Percentiles rank a stretch among this genome's conserved stretches.
Conservation (phyloP, 139 green algal species). For the Tetradesmus lagerheimii region DNA sequence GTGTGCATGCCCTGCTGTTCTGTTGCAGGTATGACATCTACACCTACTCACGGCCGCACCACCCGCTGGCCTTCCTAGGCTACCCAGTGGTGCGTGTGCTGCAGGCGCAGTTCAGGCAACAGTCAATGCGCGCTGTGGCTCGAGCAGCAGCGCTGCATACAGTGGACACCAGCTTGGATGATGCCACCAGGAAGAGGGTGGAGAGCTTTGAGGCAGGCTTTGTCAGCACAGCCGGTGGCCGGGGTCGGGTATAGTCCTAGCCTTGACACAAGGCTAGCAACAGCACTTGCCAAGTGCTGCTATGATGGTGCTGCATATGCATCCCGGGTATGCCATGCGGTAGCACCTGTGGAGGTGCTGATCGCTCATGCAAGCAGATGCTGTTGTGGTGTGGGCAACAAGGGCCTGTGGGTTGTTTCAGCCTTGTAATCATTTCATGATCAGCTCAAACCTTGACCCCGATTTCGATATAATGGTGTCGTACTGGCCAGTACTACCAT, state of each 20-base stretch:
- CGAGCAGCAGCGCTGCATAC: constrained; percentile 38
- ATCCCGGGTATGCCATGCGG: too few relatives aligned
- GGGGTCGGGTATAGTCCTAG: background rate
- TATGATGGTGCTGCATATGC: background rate
- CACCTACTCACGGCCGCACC: constrained; percentile 62
- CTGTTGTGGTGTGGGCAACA: too few relatives aligned
- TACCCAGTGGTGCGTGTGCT: constrained; percentile 70
- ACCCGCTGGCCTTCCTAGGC: constrained; percentile 60
- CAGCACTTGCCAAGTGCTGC: background rate
- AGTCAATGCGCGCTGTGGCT: constrained; percentile 47
- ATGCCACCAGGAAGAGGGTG: constrained; percentile 13
- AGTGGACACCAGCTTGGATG: constrained; percentile 31
- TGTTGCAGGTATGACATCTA: constrained; percentile 64
- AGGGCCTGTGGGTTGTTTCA: too few relatives aligned
- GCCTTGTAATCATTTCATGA: too few relatives aligned
- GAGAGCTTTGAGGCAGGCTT: background rate
- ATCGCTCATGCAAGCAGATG: too few relatives aligned
- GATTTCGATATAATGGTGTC: too few relatives aligned
- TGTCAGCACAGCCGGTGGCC: background rate
- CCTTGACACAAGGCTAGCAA: background rate
- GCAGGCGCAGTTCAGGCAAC: constrained; percentile 61
- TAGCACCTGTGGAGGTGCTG: too few relatives aligned
- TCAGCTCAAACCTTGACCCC: too few relatives aligned
- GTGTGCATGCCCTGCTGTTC: background rate
- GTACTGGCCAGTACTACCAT: too few relatives aligned